phyloP scores from a whole-genome alignment of 2,329 filamentous ascomycete genomes.

The Aspergillus pseudoglaucus region DNA sequence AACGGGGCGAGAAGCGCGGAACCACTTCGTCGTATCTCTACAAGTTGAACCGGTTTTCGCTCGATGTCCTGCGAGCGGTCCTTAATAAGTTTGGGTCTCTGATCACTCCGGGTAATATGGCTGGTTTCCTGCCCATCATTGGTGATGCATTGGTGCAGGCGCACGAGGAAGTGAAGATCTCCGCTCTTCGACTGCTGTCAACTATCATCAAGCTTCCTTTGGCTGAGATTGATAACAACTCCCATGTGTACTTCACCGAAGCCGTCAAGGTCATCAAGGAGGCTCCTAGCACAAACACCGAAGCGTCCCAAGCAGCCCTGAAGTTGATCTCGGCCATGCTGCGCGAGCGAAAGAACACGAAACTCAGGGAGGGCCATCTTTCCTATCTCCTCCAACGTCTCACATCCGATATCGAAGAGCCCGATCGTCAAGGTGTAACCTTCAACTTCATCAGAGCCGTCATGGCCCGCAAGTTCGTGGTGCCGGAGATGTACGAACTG shows the following conservation, averaged over 20 bases:
- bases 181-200: slow-evolving; percentile 76
- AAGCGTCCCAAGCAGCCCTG: slow-evolving; percentile 78
- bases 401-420: slow-evolving; percentile 84
- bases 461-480: slow-evolving; percentile 75
- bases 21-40: slow-evolving; percentile 72
- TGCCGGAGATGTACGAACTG: slow-evolving; percentile 82
- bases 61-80: slow-evolving; percentile 81
- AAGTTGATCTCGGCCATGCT: slow-evolving; percentile 83
- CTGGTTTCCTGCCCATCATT: slow-evolving; percentile 80
- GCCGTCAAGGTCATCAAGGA: slow-evolving; percentile 74
- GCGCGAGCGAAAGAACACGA: slow-evolving; percentile 68
- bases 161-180: slow-evolving; percentile 88
- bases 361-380: slow-evolving; percentile 72
- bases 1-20: slow-evolving; percentile 64
- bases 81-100: slow-evolving; percentile 78
- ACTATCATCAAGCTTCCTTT: slow-evolving; percentile 81
- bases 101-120: slow-evolving; percentile 69
- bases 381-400: slow-evolving; percentile 76
- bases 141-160: slow-evolving; percentile 77
- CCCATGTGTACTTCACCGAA: slow-evolving; percentile 75
- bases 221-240: slow-evolving; percentile 60
- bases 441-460: slow-evolving; percentile 92
- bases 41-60: slow-evolving; percentile 80
- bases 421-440: slow-evolving; percentile 82
- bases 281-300: slow-evolving; percentile 70